Evolutionary conservation across 164 flowering plant genomes (phyloP), one percentile per base, ranked within the genome.

Genomic region (Nelumbo lutea): DNA sequence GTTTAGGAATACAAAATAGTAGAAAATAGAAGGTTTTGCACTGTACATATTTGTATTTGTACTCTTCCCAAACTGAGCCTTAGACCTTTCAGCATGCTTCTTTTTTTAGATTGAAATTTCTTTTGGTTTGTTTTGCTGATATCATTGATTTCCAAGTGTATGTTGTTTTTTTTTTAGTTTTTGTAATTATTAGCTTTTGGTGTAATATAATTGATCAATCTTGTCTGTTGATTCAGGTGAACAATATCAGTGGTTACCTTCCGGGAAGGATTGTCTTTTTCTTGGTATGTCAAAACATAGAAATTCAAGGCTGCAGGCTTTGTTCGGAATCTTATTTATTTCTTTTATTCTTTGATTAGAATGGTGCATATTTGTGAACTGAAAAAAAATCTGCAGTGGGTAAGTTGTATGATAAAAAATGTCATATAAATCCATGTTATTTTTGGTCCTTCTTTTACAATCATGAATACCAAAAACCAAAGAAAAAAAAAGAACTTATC

Each of bases 251-350:
- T 72, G 99, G 99, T 66, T 92, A 95, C 82, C 96, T 95, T 77
- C 99, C 99, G 47, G 99, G 99, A 70, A 83, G 98, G 58, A 95
- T 95, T 58, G 99, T 95, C 15, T 95, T 95, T 78, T 92, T 95
- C 85, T 76, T 95, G 98, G 99, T 95, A 89, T 61, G 88, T 70
- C 69, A 10, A 60, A 27, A 40, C 27, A 11, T 56, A 27, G 48
- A 27, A 11, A 48, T 46, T 67, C 45, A 15, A 9, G 15, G 5
- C n/a, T 38, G 45, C 61, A 52, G 15, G 1, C 43, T 39, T 0
- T n/a, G 39, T 65, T 38, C 1, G 48, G 4, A 6, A 9, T 15
- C 52, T 9, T 62, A 63, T 70, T 57, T 43, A 2, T 50, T 41
- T 61, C 5, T 7, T 59, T 55, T 59, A 9, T 46, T 59, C 8